Percentiles rank a stretch among this genome's conserved stretches.
Conservation (phyloP, 2,329 filamentous ascomycete species). For the Botryotinia convoluta region DNA sequence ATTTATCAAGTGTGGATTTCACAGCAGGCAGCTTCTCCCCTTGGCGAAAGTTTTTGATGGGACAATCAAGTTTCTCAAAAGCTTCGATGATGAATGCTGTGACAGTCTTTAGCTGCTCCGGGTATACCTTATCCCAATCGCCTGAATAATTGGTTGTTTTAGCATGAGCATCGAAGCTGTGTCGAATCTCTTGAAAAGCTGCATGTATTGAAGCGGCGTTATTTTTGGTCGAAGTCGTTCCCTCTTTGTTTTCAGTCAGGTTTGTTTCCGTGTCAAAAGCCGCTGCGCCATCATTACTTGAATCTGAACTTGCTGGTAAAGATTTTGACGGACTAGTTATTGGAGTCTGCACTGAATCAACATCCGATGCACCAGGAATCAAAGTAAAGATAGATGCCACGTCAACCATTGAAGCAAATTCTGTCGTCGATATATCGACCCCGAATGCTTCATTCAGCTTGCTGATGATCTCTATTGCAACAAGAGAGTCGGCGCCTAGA, state of each 20-base stretch:
- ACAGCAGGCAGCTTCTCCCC: conserved; percentile 30
- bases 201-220: not conserved
- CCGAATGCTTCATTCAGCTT: not conserved
- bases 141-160: not conserved
- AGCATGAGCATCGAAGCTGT: not conserved
- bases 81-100: conserved; percentile 37
- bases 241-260: not conserved
- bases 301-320: not conserved
- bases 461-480: not conserved
- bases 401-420: not conserved
- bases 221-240: not conserved
- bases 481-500: not conserved
- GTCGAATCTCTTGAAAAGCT: not conserved
- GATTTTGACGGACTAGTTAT: not conserved
- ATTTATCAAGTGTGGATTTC: conserved; percentile 25
- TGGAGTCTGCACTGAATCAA: not conserved
- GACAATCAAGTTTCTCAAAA: conserved; percentile 35
- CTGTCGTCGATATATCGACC: not conserved
- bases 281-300: not conserved
- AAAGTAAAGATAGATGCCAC: not conserved
- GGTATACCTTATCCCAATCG: conserved; percentile 27
- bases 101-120: conserved; percentile 31
- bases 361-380: not conserved
- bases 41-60: conserved; percentile 23
- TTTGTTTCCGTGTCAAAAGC: too few species aligned